Base-by-base conservation (phyloP, 192 early-diverging fungal species). In the Backusella mclennaniae region DNA sequence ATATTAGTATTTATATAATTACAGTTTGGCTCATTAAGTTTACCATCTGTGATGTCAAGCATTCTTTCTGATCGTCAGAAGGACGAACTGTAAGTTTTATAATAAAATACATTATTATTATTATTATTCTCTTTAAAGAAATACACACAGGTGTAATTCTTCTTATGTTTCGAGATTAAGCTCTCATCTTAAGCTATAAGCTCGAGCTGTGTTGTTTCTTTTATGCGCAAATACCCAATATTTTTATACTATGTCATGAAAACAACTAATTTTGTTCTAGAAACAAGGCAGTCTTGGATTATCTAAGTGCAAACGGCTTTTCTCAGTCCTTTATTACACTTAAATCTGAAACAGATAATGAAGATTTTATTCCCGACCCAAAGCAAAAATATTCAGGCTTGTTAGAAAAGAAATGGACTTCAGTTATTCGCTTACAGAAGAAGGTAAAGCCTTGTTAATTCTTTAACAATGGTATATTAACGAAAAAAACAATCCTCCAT, bases 351-450 rank as follows among this genome's bases (percentile, higher is more conserved):
- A 87, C 93, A 39, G 83, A 80, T 52, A 87, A 95, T 75, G 88
- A 89, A 38, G 92, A 91, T 46, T 95, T 92, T 72, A 86, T 85
- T 23, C 86, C 89, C 2, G 94, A 93, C 73, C 86, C 91, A 14
- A 93, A 92, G 79, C 90, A 93, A 81, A 91, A 90, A 75, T 93
- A 90, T 70, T 84, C 94, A 26, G 93, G 92, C n/a, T 71, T 95
- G 63, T 83, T 96, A 53, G 93, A 96, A 80, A 95, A 94, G 79
- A 98, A 98, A 75, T 98, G 97, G 97, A 94, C 93, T 15, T 95
- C 95, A 21, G 92, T 98, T 12, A 93, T 97, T 70, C 87, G 97
- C 4, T 84, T 97, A 75, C 96, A 98, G 75, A 95, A 95, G 76
- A 97, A 97, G 85, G 88, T 89, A 84, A n/a, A 23, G n/a, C 33